Conservation (phyloP, 208 protist species). For the Blechomonas ayalai region DNA sequence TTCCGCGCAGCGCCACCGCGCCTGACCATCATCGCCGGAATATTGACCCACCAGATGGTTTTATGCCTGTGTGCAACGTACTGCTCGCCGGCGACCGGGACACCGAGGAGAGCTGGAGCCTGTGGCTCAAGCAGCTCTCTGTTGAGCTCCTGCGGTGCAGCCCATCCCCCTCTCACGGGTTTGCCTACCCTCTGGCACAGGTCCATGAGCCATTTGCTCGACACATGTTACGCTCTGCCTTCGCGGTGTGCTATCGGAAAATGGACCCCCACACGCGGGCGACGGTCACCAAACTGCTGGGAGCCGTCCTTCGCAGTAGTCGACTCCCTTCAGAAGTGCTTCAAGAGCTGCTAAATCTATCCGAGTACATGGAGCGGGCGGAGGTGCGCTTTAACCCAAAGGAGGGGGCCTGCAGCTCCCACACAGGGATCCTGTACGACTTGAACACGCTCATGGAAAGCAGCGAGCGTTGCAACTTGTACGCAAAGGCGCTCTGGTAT, state of each 20-base stretch:
- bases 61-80: conserved; percentile 42
- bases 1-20: too few relatives aligned
- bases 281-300: conserved; percentile 49
- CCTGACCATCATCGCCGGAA: neutral
- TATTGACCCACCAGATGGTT: conserved; percentile 25
- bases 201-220: conserved; percentile 85
- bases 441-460: conserved; percentile 87
- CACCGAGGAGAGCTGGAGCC: conserved; percentile 78
- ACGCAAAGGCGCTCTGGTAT: conserved; percentile 94
- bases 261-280: conserved; percentile 53
- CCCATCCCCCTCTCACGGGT: conserved; percentile 63
- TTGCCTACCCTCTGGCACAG: conserved; percentile 69
- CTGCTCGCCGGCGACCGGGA: conserved; percentile 45
- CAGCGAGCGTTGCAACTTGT: conserved; percentile 92
- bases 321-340: conserved; percentile 87
- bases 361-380: conserved; percentile 96
- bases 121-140: conserved; percentile 73
- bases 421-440: conserved; percentile 66
- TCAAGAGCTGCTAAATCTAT: conserved; percentile 94
- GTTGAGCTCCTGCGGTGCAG: conserved; percentile 80
- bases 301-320: conserved; percentile 56
- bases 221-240: conserved; percentile 84
- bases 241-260: conserved; percentile 76
- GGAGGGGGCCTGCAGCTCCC: conserved; percentile 19
- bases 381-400: conserved; percentile 66